Conservation (phyloP, 805 yeast genomes). For the Candida lessepsii region DNA sequence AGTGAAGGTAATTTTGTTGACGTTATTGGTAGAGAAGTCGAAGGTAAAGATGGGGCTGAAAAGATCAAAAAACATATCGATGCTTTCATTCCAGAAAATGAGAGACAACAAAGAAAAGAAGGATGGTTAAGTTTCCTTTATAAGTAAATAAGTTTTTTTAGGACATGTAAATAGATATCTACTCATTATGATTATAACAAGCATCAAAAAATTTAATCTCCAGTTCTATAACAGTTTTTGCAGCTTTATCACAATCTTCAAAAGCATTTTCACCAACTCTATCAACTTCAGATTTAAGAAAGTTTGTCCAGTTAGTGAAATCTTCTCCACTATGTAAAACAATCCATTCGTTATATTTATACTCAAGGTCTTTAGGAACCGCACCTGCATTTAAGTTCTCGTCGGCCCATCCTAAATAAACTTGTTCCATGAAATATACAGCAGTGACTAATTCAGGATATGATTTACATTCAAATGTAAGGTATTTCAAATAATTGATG, state of each 20-base stretch:
- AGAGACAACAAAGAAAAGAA: slow-evolving; percentile 62
- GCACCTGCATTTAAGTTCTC: slow-evolving; percentile 20
- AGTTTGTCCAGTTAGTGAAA: slow-evolving; percentile 48
- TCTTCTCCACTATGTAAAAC: slow-evolving; percentile 49
- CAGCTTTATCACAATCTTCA: slow-evolving; percentile 21
- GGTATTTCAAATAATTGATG: slow-evolving; percentile 29
- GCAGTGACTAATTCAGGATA: slow-evolving; percentile 46
- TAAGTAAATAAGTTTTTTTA: slow-evolving; percentile 26
- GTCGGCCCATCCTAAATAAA: slow-evolving; percentile 54
- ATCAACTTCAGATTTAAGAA: slow-evolving; percentile 44
- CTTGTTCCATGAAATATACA: slow-evolving; percentile 48
- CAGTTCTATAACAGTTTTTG: slow-evolving; percentile 33
- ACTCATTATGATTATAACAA: slow-evolving; percentile 34
- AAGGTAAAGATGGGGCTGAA: slow-evolving; percentile 71
- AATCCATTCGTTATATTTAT: slow-evolving; percentile 53
- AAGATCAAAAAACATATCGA: slow-evolving; percentile 75
- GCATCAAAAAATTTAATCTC: slow-evolving; percentile 49
- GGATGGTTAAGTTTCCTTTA: slow-evolving; percentile 61
- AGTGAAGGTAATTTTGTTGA: slow-evolving; percentile 97
- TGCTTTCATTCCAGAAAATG: slow-evolving; percentile 70
- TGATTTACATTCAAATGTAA: slow-evolving; percentile 24
- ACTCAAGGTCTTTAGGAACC: slow-evolving; percentile 31
- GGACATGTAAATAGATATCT: slow-evolving; percentile 2
- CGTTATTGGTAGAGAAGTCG: slow-evolving; percentile 89
- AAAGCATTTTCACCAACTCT: slow-evolving; percentile 23